phyloP scores from a whole-genome alignment of 2,329 filamentous ascomycete genomes.

The Diaporthe citri region DNA sequence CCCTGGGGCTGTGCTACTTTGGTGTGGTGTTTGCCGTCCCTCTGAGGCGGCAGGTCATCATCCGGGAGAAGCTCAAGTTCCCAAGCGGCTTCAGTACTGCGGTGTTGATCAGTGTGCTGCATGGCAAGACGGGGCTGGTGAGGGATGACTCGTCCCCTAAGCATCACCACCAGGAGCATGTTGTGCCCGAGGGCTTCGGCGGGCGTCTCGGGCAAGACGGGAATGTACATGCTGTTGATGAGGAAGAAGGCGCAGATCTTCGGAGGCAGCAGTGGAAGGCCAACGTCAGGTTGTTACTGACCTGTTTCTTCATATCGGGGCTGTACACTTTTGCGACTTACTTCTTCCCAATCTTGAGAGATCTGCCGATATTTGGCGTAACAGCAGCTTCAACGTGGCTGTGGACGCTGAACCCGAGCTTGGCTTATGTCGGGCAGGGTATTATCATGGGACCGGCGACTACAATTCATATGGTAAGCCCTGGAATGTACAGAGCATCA shows the following conservation, averaged over 20 bases:
- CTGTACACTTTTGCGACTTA: slow-evolving; percentile 85
- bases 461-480: slow-evolving; percentile 83
- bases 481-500: not conserved
- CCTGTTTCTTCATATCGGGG: slow-evolving; percentile 71
- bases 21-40: slow-evolving; percentile 97
- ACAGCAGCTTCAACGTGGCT: slow-evolving; percentile 84
- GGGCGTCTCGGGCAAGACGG: slow-evolving; percentile 31
- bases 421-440: slow-evolving; percentile 97
- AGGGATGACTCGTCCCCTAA: slow-evolving; percentile 44
- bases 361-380: slow-evolving; percentile 87
- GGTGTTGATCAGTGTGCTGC: slow-evolving; percentile 89
- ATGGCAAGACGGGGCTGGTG: slow-evolving; percentile 65
- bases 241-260: slow-evolving; percentile 47
- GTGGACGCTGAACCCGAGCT: slow-evolving; percentile 95
- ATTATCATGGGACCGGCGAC: slow-evolving; percentile 99
- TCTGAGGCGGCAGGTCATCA: slow-evolving; percentile 89
- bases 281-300: slow-evolving; percentile 67
- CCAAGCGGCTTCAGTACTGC: slow-evolving; percentile 96
- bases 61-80: slow-evolving; percentile 91
- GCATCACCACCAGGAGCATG: slow-evolving; percentile 45
- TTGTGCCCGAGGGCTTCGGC: slow-evolving; percentile 15
- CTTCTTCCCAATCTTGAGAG: slow-evolving; percentile 87
- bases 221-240: slow-evolving; percentile 36
- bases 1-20: slow-evolving; percentile 93
- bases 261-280: slow-evolving; percentile 54